Evolutionary conservation across 164 flowering plant genomes (phyloP), one percentile per base, ranked within the genome.

Genomic region (Tinospora cordifolia): DNA sequence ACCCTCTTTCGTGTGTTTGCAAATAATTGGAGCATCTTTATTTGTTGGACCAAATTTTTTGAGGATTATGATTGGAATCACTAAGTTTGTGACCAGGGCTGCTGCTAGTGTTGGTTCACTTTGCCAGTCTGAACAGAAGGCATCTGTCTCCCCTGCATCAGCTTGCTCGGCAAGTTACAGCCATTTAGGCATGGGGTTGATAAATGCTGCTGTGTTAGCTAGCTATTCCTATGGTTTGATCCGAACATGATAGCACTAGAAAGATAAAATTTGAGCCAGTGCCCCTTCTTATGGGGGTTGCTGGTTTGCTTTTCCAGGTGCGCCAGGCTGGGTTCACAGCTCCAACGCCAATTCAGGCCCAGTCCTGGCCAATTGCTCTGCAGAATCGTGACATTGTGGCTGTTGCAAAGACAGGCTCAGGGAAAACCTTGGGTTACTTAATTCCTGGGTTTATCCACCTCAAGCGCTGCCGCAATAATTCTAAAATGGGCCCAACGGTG

Each of bases 311-410:
- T 87, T 83, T 78, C 77, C 87, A 91, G 97, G 91, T 83, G 74
- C 83, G 74, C 12, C 75, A 72, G 71, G 98, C 98, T 60, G 98
- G 98, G 51, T 93, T 90, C 73, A 75, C 90, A 64, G 78, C 88
- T 26, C 98, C 98, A 30, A 88, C 95, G 64, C 98, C 98, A 69
- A 91, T 93, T 69, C 98, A 93, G 81, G 96, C 96, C 21, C 97
- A 91, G 78, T 85, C 98, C 63, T 90, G 95, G 93, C 97, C 98
- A 38, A 79, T 93, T 77, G 96, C 91, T 72, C 78, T 93, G 19
- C 87, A 84, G 76, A 76, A 80, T 66, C 93, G 90, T 66, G 98
- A 93, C 72, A 84, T 93, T 30, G 95, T 93, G 14, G 98, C 95
- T 54, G 77, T 93, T 81, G 98, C 98, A 27, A 90, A 91, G 83